Conservation (phyloP, 768 basidiomycete species). For the Boletus huronensis region DNA sequence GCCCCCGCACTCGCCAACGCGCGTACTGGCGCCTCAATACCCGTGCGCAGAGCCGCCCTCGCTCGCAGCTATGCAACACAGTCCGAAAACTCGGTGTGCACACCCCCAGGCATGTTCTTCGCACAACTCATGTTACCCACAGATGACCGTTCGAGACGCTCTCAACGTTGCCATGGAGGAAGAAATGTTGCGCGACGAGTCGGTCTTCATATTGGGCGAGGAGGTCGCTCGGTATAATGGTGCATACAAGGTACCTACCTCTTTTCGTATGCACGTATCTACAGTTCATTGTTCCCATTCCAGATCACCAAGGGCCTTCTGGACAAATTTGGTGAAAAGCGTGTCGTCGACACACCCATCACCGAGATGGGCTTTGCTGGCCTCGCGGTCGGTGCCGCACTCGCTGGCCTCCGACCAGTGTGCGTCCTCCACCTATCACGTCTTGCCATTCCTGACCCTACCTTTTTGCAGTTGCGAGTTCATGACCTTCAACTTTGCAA, state of each 20-base stretch:
- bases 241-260: constrained; percentile 76
- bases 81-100: constrained; percentile 46
- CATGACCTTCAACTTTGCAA: constrained; percentile 99
- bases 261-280: not conserved
- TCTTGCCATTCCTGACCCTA: constrained; percentile 7
- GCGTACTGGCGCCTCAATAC: constrained; percentile 41
- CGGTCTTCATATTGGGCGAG: constrained; percentile 93
- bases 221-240: constrained; percentile 99
- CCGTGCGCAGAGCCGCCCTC: constrained; percentile 41
- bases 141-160: constrained; percentile 99
- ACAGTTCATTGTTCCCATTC: constrained; percentile 9
- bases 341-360: constrained; percentile 95
- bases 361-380: constrained; percentile 99
- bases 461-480: constrained; percentile 79
- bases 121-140: constrained; percentile 11
- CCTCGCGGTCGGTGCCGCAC: constrained; percentile 89
- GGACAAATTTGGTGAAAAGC: constrained; percentile 99
- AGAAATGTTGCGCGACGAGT: constrained; percentile 96
- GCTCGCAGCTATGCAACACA: constrained; percentile 65
- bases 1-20: constrained; percentile 45
- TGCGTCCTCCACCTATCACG: constrained; percentile 33
- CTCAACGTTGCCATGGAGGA: constrained; percentile 99
- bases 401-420: constrained; percentile 94
- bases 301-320: constrained; percentile 97
- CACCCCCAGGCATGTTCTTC: constrained; percentile 19